Evolutionary conservation across 805 yeast species (phyloP), one percentile per base, ranked within the genome.

Genomic region (Ogataea dorogensis): DNA sequence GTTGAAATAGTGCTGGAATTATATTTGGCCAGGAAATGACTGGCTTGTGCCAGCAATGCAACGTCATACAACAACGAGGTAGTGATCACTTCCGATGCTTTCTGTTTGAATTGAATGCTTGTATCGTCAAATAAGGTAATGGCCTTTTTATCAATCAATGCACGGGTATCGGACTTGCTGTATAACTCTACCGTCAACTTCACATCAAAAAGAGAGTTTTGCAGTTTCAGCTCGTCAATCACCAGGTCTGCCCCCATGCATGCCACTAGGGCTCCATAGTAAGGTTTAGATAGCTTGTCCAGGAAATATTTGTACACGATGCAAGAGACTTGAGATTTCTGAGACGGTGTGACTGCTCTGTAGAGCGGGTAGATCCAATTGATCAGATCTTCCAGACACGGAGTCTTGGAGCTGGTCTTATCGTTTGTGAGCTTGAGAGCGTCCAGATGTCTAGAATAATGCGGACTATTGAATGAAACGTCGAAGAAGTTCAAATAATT

Each of bases 401-500:
- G 50, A 7, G 8, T 21, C 13, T 17, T 26, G 18, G 31, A 30
- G 18, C 34, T 26, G 3, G 23, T 4, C 14, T 25, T 21, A 13
- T 21, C 31, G 17, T 30, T 36, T 3, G 31, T 17, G 4, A 40
- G 35, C 9, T 48, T 32, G 31, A 47, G 49, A 34, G 28, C 25
- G 5, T 44, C 44, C 18, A 80, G 51, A 33, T 56, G 61, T 12
- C 58, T 59, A 1, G 63, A 50, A 46, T 67, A 77, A 30, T 65
- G 59, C 1, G 80, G 77, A 47, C 73, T 79, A 13, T 72, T 71
- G 30, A 81, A 67, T 1, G 82, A 64, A 12, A 77, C 68, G 44
- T 81, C 88, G 33, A 83, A 56, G 28, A 80, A 63, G 41, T 77
- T 78, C 41, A 71, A 74, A 2, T 74, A 72, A 42, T 64, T 71